Conservation (phyloP, 2,329 filamentous ascomycete genomes). For the Arthrinium phaeospermum region DNA sequence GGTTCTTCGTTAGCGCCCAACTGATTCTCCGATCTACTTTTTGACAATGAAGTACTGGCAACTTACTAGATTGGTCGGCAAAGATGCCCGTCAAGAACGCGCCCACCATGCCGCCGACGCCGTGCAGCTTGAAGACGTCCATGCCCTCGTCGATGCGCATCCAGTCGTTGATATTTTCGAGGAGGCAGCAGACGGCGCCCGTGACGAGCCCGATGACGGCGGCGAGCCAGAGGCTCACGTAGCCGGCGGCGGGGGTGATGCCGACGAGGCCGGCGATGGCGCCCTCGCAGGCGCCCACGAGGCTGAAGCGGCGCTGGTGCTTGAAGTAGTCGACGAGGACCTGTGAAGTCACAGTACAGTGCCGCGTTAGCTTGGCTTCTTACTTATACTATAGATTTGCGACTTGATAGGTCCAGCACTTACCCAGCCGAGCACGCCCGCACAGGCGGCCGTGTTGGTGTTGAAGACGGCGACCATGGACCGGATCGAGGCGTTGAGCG, state of each 20-base stretch:
- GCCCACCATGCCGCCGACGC: slow-evolving; percentile 63
- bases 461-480: slow-evolving; percentile 63
- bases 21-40: no score
- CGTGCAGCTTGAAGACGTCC: slow-evolving; percentile 66
- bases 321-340: slow-evolving; percentile 54
- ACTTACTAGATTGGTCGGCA: slow-evolving; percentile 45
- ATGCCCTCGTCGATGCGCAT: slow-evolving; percentile 58
- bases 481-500: slow-evolving; percentile 57
- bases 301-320: slow-evolving; percentile 53
- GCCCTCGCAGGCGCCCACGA: slow-evolving; percentile 58
- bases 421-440: slow-evolving; percentile 59
- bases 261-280: slow-evolving; percentile 63
- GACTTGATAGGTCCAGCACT: no score
- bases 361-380: not conserved
- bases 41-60: not conserved
- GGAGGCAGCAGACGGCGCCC: slow-evolving; percentile 43
- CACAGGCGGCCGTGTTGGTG: slow-evolving; percentile 62
- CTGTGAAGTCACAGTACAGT: no score
- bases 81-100: slow-evolving; percentile 64
- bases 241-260: slow-evolving; percentile 64
- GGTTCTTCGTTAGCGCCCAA: not conserved
- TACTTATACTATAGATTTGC: not conserved
- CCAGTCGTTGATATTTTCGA: slow-evolving; percentile 23
- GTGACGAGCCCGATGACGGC: slow-evolving; percentile 59
- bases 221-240: slow-evolving; percentile 57